A percentile compares a stretch with the other conserved stretches of the same genome.
phyloP scores from a whole-genome alignment of 2,329 filamentous ascomycete genomes.

The Thermoascus crustaceus region DNA sequence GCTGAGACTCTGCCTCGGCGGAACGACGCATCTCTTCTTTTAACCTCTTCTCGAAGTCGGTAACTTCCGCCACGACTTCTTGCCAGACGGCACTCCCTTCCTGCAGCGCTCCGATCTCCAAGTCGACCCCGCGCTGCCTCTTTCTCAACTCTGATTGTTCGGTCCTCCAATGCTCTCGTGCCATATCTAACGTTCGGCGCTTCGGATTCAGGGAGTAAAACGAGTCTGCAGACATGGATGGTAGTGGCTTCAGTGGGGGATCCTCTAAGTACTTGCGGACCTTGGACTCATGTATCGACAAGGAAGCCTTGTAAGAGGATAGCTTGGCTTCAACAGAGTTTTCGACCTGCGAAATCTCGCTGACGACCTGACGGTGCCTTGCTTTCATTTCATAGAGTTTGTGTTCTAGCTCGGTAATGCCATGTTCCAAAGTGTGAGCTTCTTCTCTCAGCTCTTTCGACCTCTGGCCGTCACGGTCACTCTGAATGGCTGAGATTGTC shows the following conservation, averaged over 20 bases:
- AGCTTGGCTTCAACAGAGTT: slow-evolving; percentile 52
- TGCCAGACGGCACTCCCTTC: slow-evolving; percentile 54
- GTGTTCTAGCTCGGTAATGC: slow-evolving; percentile 51
- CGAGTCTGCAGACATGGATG: slow-evolving; percentile 18
- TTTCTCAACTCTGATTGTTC: slow-evolving; percentile 40
- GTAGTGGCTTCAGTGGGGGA: slow-evolving; percentile 37
- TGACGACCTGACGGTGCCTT: slow-evolving; percentile 45
- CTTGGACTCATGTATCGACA: slow-evolving; percentile 49
- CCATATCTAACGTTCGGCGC: slow-evolving; percentile 53
- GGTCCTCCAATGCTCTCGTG: slow-evolving; percentile 47
- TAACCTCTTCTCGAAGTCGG: slow-evolving; percentile 37
- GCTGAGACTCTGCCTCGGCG: slow-evolving; percentile 17
- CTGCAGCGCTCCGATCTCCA: slow-evolving; percentile 49
- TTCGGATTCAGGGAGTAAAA: slow-evolving; percentile 48
- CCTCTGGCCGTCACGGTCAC: slow-evolving; percentile 37
- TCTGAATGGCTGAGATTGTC: slow-evolving; percentile 43
- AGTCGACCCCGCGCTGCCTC: slow-evolving; percentile 40
- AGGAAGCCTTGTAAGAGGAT: slow-evolving; percentile 49
- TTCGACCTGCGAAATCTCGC: slow-evolving; percentile 45
- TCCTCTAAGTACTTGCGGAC: slow-evolving; percentile 44
- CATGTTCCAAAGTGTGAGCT: slow-evolving; percentile 43
- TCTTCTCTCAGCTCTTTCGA: slow-evolving; percentile 42
- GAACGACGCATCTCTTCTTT: slow-evolving; percentile 25
- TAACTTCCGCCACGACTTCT: slow-evolving; percentile 44
- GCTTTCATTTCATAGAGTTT: slow-evolving; percentile 49